Evolutionary conservation across 306 rosid species (phyloP).

Genomic region (Castanea sativa): DNA sequence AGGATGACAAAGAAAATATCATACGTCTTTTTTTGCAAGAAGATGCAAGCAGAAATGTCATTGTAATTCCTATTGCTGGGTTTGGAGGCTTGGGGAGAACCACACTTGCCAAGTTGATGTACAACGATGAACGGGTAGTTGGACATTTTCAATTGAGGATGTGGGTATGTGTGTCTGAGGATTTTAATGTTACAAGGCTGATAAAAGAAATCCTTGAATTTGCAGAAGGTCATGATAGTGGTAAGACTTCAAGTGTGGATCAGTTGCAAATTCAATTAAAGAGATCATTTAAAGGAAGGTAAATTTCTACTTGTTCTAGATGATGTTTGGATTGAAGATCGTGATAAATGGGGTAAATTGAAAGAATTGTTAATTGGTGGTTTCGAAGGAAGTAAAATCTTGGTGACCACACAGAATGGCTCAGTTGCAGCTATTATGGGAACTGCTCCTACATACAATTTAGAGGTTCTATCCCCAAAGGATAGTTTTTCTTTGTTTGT

Average conservation of each 20-base stretch:
- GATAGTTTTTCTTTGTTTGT: conserved; percentile 16
- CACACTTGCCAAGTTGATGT: background rate
- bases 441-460: background rate
- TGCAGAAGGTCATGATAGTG: background rate
- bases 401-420: conserved; percentile 15
- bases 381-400: background rate
- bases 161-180: background rate
- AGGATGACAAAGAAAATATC: background rate
- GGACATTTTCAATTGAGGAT: no score
- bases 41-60: background rate
- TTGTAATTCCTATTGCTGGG: background rate
- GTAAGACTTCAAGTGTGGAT: no score
- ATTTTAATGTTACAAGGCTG: no score
- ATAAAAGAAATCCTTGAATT: no score
- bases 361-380: background rate
- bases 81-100: background rate
- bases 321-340: background rate
- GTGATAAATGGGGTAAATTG: background rate
- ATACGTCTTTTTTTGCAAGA: background rate
- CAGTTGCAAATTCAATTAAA: background rate
- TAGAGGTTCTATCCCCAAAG: background rate
- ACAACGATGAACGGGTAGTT: background rate
- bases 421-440: conserved; percentile 6
- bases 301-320: background rate
- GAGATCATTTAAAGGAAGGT: background rate